Percentiles rank a stretch among this genome's conserved stretches.
Evolutionary conservation across 2,329 filamentous ascomycete genomes (phyloP).

Genomic region (Dichotomopilus funicola): DNA sequence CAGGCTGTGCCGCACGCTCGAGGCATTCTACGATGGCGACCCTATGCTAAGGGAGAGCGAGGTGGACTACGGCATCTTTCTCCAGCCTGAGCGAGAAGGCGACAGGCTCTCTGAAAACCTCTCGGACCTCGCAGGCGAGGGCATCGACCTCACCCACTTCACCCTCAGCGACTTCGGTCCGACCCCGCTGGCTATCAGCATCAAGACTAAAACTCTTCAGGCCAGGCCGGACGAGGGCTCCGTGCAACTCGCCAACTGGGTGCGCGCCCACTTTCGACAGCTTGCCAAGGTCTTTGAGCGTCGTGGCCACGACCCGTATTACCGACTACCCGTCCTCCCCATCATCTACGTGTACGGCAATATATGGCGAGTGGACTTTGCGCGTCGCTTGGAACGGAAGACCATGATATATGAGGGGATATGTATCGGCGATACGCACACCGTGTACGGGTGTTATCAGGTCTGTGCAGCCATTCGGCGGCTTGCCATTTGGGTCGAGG

Average conservation of each 20-base stretch:
- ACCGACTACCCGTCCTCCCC: constrained; percentile 4
- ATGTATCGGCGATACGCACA: constrained; percentile 3
- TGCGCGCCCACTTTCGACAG: constrained; percentile 9
- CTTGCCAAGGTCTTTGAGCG: constrained; percentile 3
- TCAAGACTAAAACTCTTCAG: constrained; percentile 7
- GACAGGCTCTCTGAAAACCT: constrained; percentile 5
- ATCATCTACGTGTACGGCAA: constrained; percentile 6
- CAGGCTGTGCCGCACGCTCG: constrained; percentile 6
- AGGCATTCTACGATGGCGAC: constrained; percentile 5
- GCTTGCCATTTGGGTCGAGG: constrained; percentile 3
- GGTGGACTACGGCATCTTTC: constrained; percentile 8
- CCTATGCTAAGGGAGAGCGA: constrained; percentile 6
- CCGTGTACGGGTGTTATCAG: constrained; percentile 10
- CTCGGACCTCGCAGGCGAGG: constrained; percentile 5
- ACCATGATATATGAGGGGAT: constrained; percentile 9
- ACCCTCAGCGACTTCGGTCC: constrained; percentile 7
- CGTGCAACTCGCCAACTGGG: constrained; percentile 8
- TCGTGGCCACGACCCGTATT: not conserved
- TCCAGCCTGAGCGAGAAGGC: constrained; percentile 1
- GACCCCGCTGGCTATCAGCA: constrained; percentile 7
- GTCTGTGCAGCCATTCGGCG: constrained; percentile 6
- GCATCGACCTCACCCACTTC: constrained; percentile 3
- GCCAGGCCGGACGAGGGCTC: constrained; percentile 2
- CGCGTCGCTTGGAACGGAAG: constrained; percentile 7
- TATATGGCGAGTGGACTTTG: constrained; percentile 6